Evolutionary conservation across 2,329 filamentous ascomycete genomes (phyloP).

Genomic region (Aureobasidium sp.): DNA sequence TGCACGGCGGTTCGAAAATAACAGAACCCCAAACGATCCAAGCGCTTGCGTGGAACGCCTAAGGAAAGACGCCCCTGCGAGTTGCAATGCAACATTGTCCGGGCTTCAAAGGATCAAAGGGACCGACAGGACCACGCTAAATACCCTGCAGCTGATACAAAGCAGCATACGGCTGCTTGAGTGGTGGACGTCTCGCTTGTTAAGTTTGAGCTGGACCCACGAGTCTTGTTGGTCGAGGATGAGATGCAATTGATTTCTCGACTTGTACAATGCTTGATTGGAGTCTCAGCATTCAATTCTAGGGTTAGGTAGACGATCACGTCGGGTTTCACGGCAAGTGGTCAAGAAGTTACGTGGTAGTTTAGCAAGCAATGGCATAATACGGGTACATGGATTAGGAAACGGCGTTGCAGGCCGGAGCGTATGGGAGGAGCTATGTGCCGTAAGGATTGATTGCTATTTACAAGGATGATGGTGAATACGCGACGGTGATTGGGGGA

Average conservation of each 20-base stretch:
- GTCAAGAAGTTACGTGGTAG: not conserved
- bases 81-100: conserved; percentile 6
- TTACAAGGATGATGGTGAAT: not conserved
- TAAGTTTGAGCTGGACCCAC: conserved; percentile 4
- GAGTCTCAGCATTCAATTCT: not conserved
- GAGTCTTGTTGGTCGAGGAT: not conserved
- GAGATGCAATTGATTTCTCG: not conserved
- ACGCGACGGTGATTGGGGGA: not conserved
- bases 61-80: not conserved
- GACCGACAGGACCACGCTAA: conserved; percentile 6
- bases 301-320: not conserved
- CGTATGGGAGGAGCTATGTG: not conserved
- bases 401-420: conserved; percentile 1
- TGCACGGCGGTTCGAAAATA: not conserved
- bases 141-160: conserved; percentile 7
- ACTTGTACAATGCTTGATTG: not conserved
- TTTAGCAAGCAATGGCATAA: not conserved
- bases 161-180: conserved; percentile 6
- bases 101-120: not conserved
- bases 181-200: conserved; percentile 7
- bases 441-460: conserved; percentile 7
- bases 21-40: conserved; percentile 2
- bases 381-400: not conserved
- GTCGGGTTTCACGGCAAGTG: conserved; percentile 3
- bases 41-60: conserved; percentile 11